These are phyloP conservation scores for Rubroshorea leprosula DNA, from an alignment of 345 rosid genomes.

Conservation along the genomic window DNA sequence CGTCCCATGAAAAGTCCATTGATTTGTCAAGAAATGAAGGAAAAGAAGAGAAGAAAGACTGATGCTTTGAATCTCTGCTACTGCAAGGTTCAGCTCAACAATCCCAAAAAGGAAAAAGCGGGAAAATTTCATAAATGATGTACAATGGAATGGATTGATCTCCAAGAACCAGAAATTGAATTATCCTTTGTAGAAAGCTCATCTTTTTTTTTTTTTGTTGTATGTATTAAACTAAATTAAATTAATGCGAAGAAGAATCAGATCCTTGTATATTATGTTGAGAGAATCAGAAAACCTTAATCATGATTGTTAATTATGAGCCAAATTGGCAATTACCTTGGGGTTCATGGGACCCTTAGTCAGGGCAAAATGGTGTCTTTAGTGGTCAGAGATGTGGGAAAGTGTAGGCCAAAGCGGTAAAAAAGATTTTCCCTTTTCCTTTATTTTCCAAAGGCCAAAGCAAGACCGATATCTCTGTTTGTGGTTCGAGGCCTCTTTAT, in stretches of 20 bases:
- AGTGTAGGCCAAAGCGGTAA: constrained; percentile 53
- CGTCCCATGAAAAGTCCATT: constrained; percentile 35
- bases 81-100: neutral
- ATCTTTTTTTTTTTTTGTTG: too few relatives aligned
- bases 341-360: too few relatives aligned
- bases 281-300: neutral
- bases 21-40: constrained; percentile 24
- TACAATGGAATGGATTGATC: neutral
- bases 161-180: neutral
- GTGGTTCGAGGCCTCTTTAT: neutral
- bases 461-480: constrained; percentile 5
- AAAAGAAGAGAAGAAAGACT: constrained; percentile 14
- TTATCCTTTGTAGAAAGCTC: constrained; percentile 17
- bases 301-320: too few relatives aligned
- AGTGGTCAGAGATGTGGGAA: constrained; percentile 65
- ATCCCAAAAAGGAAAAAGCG: neutral
- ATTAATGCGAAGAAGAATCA: constrained; percentile 21
- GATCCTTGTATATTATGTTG: constrained; percentile 11
- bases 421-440: constrained; percentile 25
- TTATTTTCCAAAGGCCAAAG: constrained; percentile 13
- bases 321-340: too few relatives aligned
- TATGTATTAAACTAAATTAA: too few relatives aligned
- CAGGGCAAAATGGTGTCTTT: constrained; percentile 31
- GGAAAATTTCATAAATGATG: constrained; percentile 3
- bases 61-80: neutral